Conservation (phyloP, 2,329 filamentous ascomycete genomes). For the Trichophyton verrucosum region DNA sequence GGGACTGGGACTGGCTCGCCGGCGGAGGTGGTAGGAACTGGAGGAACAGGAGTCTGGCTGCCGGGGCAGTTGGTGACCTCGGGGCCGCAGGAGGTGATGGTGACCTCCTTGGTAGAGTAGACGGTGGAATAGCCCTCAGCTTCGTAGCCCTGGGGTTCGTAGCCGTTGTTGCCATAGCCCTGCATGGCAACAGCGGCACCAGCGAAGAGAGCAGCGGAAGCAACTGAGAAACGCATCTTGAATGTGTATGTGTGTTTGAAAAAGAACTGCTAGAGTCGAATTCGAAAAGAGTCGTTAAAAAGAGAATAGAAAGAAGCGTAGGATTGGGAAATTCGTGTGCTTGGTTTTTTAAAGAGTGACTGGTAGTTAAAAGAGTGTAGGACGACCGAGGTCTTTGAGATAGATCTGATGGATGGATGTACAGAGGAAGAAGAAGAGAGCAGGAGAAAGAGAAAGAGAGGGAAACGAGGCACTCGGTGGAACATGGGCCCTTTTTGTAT, state of each 20-base stretch:
- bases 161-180: constrained; percentile 14
- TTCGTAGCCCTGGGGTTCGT: constrained; percentile 11
- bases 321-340: constrained; percentile 15
- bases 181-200: constrained; percentile 29
- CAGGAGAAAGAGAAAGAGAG: constrained; percentile 15
- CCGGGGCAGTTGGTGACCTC: constrained; percentile 49
- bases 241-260: constrained; percentile 5
- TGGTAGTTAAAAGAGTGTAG: constrained; percentile 31
- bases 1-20: constrained; percentile 10
- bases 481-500: constrained; percentile 13
- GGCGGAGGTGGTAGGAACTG: constrained; percentile 12
- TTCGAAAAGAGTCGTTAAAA: constrained; percentile 21
- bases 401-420: constrained; percentile 21
- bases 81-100: constrained; percentile 50
- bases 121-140: constrained; percentile 29
- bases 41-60: constrained; percentile 11
- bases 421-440: constrained; percentile 18
- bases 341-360: constrained; percentile 16
- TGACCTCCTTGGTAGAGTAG: constrained; percentile 48
- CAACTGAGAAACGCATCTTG: constrained; percentile 35
- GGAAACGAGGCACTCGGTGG: constrained; percentile 11
- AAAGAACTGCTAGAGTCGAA: not conserved
- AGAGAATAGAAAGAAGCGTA: constrained; percentile 13
- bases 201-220: constrained; percentile 31
- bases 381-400: constrained; percentile 33